Evolutionary conservation across 1,284 basidiomycete species (phyloP).

Genomic region (Rhodotorula sp.): DNA sequence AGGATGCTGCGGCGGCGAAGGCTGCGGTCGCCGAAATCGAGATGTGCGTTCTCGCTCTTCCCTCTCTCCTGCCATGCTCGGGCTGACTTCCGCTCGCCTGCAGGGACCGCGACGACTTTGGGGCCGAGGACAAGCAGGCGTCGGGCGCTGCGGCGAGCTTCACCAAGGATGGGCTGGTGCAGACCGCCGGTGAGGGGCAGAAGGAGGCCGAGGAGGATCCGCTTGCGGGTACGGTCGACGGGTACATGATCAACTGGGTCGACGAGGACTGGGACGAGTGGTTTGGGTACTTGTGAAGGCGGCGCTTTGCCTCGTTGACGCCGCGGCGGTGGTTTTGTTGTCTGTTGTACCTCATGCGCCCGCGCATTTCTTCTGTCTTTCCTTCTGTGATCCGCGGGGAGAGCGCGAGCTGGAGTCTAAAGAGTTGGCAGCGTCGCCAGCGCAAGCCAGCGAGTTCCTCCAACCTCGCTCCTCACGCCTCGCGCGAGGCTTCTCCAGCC

Average conservation of each 20-base stretch:
- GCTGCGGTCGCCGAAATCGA: slow-evolving; percentile 46
- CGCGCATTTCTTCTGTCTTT: background rate
- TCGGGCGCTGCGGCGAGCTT: slow-evolving; percentile 49
- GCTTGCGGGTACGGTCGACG: slow-evolving; percentile 71
- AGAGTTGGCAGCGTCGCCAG: too few relatives aligned
- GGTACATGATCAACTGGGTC: slow-evolving; percentile 83
- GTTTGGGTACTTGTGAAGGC: slow-evolving; percentile 55
- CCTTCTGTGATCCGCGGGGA: too few relatives aligned
- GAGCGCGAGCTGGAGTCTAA: too few relatives aligned
- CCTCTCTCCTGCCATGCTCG: too few relatives aligned
- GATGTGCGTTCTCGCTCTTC: slow-evolving; percentile 4
- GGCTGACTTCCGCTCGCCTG: background rate
- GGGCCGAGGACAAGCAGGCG: slow-evolving; percentile 33
- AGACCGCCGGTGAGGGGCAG: slow-evolving; percentile 38
- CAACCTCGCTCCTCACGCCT: too few relatives aligned
- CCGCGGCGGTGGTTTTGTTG: background rate
- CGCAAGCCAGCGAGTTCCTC: too few relatives aligned
- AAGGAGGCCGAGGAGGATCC: slow-evolving; percentile 55
- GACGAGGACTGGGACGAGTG: slow-evolving; percentile 68
- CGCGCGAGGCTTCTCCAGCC: too few relatives aligned
- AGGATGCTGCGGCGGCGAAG: slow-evolving; percentile 50
- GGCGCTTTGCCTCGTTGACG: background rate
- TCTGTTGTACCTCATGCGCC: slow-evolving; percentile 4
- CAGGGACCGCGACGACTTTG: slow-evolving; percentile 42
- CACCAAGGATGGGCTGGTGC: slow-evolving; percentile 28